phyloP scores from a whole-genome alignment of 1,284 basidiomycete species.

The Mycena citricolor region DNA sequence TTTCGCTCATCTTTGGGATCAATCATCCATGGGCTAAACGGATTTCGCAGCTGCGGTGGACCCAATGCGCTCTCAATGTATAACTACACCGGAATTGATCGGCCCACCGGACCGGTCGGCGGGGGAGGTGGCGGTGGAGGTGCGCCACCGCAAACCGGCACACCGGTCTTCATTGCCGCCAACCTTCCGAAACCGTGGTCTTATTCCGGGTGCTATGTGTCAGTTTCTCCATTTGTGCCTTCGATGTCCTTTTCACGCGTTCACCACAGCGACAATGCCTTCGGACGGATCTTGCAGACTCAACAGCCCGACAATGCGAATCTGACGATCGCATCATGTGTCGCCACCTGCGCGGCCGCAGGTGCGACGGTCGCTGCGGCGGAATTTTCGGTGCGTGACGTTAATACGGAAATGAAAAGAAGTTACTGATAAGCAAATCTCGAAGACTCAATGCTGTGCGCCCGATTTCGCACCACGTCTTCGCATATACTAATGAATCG shows the following conservation, averaged over 20 bases:
- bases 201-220: conserved; percentile 47
- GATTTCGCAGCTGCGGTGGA: conserved; percentile 73
- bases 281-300: conserved; percentile 48
- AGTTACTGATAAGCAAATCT: too few species aligned
- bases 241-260: too few species aligned
- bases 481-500: conserved; percentile 15
- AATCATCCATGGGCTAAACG: too few species aligned
- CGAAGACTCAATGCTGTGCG: conserved; percentile 58
- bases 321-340: conserved; percentile 39
- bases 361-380: conserved; percentile 52
- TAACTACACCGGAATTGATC: conserved; percentile 60
- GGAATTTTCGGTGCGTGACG: conserved; percentile 47
- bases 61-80: conserved; percentile 57
- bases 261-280: conserved; percentile 55
- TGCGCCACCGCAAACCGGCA: conserved; percentile 28
- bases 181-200: conserved; percentile 53
- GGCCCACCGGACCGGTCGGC: conserved; percentile 39
- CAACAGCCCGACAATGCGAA: conserved; percentile 33
- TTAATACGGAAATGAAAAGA: too few species aligned
- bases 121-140: conserved; percentile 37
- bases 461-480: neutral
- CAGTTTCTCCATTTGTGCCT: neutral
- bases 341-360: conserved; percentile 40
- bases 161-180: conserved; percentile 46
- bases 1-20: conserved; percentile 26